A percentile compares a stretch with the other conserved stretches of the same genome.
Evolutionary conservation across 495 filamentous ascomycete genomes (phyloP).

Genomic region (Penicillium nucicola): DNA sequence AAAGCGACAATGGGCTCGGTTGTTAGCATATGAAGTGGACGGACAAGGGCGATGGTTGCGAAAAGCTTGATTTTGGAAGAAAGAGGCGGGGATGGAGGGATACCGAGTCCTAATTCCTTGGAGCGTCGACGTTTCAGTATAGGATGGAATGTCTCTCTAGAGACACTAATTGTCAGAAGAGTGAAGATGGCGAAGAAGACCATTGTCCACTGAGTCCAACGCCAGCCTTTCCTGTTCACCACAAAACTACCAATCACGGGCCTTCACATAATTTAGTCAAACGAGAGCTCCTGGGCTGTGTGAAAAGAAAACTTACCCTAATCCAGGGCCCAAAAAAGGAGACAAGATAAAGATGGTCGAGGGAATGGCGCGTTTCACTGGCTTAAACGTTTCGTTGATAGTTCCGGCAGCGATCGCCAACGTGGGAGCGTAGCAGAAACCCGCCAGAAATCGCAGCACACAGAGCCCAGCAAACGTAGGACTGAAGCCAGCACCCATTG

Average conservation of each 20-base stretch:
- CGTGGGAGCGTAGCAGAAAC: constrained; percentile 41
- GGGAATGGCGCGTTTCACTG: constrained; percentile 29
- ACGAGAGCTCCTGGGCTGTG: not conserved
- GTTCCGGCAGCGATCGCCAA: constrained; percentile 43
- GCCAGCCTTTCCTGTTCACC: constrained; percentile 54
- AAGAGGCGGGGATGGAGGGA: constrained; percentile 33
- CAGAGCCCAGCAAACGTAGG: constrained; percentile 53
- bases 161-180: constrained; percentile 18
- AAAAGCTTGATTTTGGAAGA: constrained; percentile 43
- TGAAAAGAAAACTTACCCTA: constrained; percentile 32
- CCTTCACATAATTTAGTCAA: constrained; percentile 42
- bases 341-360: constrained; percentile 36
- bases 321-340: constrained; percentile 32
- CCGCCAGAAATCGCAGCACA: constrained; percentile 60
- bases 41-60: constrained; percentile 53
- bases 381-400: constrained; percentile 42
- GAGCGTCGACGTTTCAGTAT: constrained; percentile 53
- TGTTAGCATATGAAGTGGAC: constrained; percentile 61
- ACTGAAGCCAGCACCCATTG: constrained; percentile 57
- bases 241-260: constrained; percentile 65
- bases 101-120: constrained; percentile 36
- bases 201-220: constrained; percentile 59
- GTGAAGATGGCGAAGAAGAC: constrained; percentile 45
- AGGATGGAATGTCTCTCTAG: constrained; percentile 62
- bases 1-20: constrained; percentile 64